A percentile compares a stretch with the other conserved stretches of the same genome.
Evolutionary conservation across 352 stramenopile genomes (phyloP).

Genomic region (Globisporangium alternatum): DNA sequence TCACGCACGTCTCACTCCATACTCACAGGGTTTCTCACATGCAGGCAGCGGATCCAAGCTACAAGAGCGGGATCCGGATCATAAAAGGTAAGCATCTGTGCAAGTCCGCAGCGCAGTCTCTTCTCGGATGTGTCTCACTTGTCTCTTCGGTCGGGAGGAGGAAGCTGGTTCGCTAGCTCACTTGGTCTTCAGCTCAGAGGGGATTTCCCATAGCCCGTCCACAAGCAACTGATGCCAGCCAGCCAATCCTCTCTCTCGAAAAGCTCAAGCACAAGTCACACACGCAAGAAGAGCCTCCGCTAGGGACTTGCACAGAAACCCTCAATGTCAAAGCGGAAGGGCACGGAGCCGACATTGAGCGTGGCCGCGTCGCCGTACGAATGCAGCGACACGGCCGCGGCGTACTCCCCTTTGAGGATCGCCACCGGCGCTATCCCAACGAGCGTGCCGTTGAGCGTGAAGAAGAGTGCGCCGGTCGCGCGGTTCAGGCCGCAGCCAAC

Average conservation of each 20-base stretch:
- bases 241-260: neutral
- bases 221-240: neutral
- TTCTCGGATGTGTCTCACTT: neutral
- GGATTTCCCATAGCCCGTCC: too few species aligned
- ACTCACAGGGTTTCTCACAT: constrained; percentile 1
- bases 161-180: too few species aligned
- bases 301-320: constrained; percentile 88
- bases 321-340: constrained; percentile 83
- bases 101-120: constrained; percentile 36
- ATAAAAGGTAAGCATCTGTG: constrained; percentile 28
- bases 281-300: constrained; percentile 8
- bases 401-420: constrained; percentile 58
- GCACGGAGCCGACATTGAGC: constrained; percentile 67
- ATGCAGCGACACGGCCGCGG: constrained; percentile 77
- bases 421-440: constrained; percentile 41
- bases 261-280: neutral
- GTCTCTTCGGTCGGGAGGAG: neutral
- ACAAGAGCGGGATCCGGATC: neutral
- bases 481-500: constrained; percentile 79
- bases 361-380: constrained; percentile 65
- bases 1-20: neutral
- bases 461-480: constrained; percentile 58
- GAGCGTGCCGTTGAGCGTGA: constrained; percentile 75
- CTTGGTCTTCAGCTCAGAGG: too few species aligned
- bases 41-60: neutral